Base-by-base conservation (phyloP, 1,139 yeast species). In the Lodderomyces elongisporus region DNA sequence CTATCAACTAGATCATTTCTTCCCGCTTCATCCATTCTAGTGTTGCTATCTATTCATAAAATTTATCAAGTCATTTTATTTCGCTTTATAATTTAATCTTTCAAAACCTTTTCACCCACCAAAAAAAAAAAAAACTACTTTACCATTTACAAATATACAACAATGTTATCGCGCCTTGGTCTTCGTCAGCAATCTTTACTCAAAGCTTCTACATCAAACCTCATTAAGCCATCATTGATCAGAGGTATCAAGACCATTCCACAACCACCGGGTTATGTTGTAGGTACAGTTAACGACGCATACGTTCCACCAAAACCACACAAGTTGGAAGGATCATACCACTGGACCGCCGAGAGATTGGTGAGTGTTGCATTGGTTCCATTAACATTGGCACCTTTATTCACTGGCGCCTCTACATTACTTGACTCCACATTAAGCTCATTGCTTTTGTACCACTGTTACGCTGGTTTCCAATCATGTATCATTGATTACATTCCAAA, bases 401-500 rank as follows among this genome's bases (percentile, higher is more conserved):
- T 80, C 21, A 68, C 79, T 25, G 79, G 84, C 12, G 74, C 79
- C 14, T 63, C 79, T 34, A 95, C 96, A 1, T 52, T 82, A 14
- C 45, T 84, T 22, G 97, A 89, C 58, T 74, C 93, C 5, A 54
- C 78, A 4, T 63, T 85, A 43, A 73, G 83, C 24, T 66, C 80
- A 9, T 58, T 79, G 18, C 57, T 85, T 32, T 62, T 89, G 44
- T 69, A 77, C 47, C 96, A 89, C 62, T 70, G 81, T 38, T 85
- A 84, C 58, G 71, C 79, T 37, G 97, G 96, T 0, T 74, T 89
- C 61, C 79, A 79, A 51, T 70, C 94, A 26, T 85, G 96, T 63
- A 87, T 89, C 52, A 76, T 79, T 41, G 96, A 89, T 60, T 88
- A 88, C 61, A 80, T 89, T 42, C 96, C 96, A 35, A 67, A 70